Conservation (phyloP, 805 yeast genomes). For the Kazachstania taianensis region DNA sequence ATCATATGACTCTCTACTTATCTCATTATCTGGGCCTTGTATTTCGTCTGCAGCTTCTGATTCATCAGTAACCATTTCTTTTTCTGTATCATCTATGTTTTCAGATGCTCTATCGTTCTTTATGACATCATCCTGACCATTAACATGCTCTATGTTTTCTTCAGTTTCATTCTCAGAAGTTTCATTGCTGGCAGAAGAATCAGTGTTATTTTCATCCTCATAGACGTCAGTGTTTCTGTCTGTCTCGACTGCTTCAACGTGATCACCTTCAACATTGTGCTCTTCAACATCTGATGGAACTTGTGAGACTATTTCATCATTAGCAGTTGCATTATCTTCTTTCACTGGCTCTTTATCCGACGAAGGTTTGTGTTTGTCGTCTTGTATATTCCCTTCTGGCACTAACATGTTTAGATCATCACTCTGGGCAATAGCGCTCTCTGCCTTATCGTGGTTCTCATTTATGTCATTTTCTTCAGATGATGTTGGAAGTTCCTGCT, state of each 20-base stretch:
- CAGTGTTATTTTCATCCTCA: not conserved
- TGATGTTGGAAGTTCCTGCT: too few relatives aligned
- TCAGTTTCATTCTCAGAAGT: not conserved
- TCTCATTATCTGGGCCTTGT: not conserved
- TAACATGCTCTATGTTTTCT: not conserved
- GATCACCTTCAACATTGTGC: not conserved
- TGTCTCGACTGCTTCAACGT: not conserved
- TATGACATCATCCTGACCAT: not conserved
- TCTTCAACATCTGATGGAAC: not conserved
- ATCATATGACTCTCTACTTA: conserved; percentile 13
- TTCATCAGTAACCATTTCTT: not conserved
- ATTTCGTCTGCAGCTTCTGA: conserved; percentile 8
- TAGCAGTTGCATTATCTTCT: not conserved
- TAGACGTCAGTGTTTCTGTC: not conserved
- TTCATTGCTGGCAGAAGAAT: not conserved
- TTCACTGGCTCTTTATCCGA: not conserved
- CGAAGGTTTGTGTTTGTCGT: too few relatives aligned
- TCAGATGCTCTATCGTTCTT: not conserved
- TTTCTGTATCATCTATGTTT: not conserved
- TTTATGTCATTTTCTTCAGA: too few relatives aligned
- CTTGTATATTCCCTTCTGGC: too few relatives aligned
- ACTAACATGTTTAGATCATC: too few relatives aligned
- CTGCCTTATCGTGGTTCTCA: too few relatives aligned
- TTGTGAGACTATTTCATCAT: too few relatives aligned
- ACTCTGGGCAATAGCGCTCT: too few relatives aligned